Conservation (phyloP, 2,329 filamentous ascomycete genomes). For the Botrytis porri region DNA sequence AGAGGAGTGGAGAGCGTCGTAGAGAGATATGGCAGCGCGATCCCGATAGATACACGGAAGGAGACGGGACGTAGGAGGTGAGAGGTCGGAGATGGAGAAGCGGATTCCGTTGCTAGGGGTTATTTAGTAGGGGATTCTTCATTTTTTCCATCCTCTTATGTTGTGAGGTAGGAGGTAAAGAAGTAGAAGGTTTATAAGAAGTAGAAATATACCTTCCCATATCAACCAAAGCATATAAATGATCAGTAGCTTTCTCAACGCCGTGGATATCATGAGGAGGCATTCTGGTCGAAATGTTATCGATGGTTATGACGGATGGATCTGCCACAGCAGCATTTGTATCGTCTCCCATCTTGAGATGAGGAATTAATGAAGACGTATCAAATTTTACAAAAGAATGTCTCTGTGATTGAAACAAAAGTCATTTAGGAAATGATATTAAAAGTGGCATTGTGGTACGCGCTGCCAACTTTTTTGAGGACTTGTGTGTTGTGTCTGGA, state of each 20-base stretch:
- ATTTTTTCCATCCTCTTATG: neutral
- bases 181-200: neutral
- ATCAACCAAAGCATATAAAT: conserved; percentile 38
- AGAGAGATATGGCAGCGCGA: conserved; percentile 78
- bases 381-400: neutral
- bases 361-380: neutral
- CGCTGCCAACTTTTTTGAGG: conserved; percentile 10
- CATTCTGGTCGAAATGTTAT: conserved; percentile 35
- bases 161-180: no score
- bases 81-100: conserved; percentile 83
- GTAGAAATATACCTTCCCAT: conserved; percentile 39
- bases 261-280: conserved; percentile 26
- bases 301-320: conserved; percentile 32
- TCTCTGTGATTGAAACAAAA: neutral
- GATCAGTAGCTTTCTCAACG: conserved; percentile 18
- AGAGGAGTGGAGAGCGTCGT: conserved; percentile 68
- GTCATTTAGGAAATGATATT: neutral
- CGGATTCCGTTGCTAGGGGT: conserved; percentile 78
- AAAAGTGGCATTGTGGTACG: neutral
- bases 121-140: neutral
- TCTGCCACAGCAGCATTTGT: neutral
- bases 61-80: conserved; percentile 66
- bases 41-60: conserved; percentile 76
- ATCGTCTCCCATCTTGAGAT: neutral
- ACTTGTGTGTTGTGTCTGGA: neutral